These are phyloP conservation scores for Bruguiera gymnorhiza DNA, from an alignment of 345 rosid species.

Conservation along the genomic window DNA sequence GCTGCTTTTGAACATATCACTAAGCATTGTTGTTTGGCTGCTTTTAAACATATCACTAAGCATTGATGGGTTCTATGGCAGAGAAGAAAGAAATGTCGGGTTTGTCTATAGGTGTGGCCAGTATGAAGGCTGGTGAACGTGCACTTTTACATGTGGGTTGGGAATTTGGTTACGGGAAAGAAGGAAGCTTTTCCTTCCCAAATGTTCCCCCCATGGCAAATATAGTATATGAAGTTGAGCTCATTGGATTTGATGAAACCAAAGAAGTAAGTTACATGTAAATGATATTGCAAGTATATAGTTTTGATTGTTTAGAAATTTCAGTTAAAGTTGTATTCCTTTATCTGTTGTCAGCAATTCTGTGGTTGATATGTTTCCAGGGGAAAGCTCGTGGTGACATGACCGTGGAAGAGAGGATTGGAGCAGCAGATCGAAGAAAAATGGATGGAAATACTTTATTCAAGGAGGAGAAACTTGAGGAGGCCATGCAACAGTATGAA, in stretches of 20 bases:
- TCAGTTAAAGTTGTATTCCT: neutral
- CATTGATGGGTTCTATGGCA: conserved; percentile 29
- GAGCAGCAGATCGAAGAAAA: conserved; percentile 87
- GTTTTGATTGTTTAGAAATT: conserved; percentile 4
- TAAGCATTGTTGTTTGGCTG: neutral
- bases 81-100: conserved; percentile 92
- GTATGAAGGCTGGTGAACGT: conserved; percentile 90
- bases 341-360: conserved; percentile 6
- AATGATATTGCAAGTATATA: neutral
- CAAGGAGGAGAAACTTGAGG: conserved; percentile 78
- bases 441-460: conserved; percentile 87
- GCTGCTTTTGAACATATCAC: conserved; percentile 6
- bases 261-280: conserved; percentile 63
- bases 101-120: conserved; percentile 77
- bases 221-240: conserved; percentile 80
- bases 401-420: conserved; percentile 97
- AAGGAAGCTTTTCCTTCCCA: conserved; percentile 93
- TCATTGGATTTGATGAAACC: conserved; percentile 94
- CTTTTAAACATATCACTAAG: conserved; percentile 6
- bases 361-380: conserved; percentile 31
- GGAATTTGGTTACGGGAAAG: conserved; percentile 94
- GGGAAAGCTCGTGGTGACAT: conserved; percentile 91
- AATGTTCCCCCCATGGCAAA: conserved; percentile 94
- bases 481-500: conserved; percentile 98
- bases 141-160: conserved; percentile 76